Base-by-base conservation (phyloP, 2,329 filamentous ascomycete genomes). In the Fusarium oligoseptatum region DNA sequence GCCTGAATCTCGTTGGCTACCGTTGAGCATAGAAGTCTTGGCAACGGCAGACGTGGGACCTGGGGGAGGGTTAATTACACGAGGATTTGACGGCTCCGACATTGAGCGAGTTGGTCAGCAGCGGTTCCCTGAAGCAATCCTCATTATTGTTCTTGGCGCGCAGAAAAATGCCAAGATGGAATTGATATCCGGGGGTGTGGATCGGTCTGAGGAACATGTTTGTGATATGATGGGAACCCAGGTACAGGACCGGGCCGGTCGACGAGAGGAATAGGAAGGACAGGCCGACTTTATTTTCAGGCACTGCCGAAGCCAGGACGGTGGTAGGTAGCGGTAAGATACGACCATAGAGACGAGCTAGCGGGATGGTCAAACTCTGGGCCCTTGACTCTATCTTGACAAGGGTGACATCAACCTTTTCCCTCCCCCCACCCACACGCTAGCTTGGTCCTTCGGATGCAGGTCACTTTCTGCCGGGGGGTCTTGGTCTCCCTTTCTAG, bases 181-280 rank as follows among this genome's bases (percentile, higher is more conserved):
- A 69, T 27, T 39, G 52, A 55, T 66, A 73, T 70, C 72, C 60
- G 62, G 66, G 61, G 57, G 61, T 66, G 75, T 69, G 64, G 66
- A 56, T 60, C 9, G 48, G 27, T n/a, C 14, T 34, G 32, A 60
- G n/a, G 63, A 64, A 68, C 70, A 64, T 39, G 36, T 43, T 57
- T 22, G 45, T 22, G 45, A 55, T 63, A 67, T 69, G 34, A 34
- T 52, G 43, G 43, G 36, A 37, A 17, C 52, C 29, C 20, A 48
- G 60, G 64, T 56, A 68, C 48, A 36, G 17, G 61, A 73, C 76
- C 76, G 76, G 76, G 62, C 76, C 76, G 76, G 76, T 74, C 57
- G 10, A 50, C 27, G 41, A 52, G 52, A 61, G 55, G 63, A 67
- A 74, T 60, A 73, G 55, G 63, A 17, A 72, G 56, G 50, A 66